Base-by-base conservation (phyloP, 2,329 filamentous ascomycete genomes). In the Penicillium sp. region DNA sequence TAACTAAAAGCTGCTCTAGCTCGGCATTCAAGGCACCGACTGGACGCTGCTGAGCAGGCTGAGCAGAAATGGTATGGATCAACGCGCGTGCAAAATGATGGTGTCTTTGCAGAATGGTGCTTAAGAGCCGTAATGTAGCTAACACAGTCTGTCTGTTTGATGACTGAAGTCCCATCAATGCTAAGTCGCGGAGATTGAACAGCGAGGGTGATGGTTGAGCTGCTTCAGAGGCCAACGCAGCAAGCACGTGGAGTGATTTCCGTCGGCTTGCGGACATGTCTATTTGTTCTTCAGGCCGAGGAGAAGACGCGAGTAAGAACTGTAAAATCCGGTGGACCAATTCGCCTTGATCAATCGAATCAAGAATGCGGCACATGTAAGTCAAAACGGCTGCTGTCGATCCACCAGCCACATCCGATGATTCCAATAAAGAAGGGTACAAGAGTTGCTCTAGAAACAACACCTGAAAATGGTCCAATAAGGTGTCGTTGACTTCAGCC, bases 401-500 rank as follows among this genome's bases (percentile, higher is more conserved):
- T 50, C 94, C 94, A 61, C 93, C 94, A 73, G 97, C 93, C 36
- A 95, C 89, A 75, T 99, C 94, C 1, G 94, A 97, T 9, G 94
- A 99, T 73, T 99, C 93, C 13, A 99, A 81, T 30, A 99, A 79
- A 1, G 95, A 99, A 2, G 94, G 94, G 70, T 99, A 96, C 84
- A 99, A 77, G 66, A 99, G 78, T 72, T 99, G 94, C 72, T 97
- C 91, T 48, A 99, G 78, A 71, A 99, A 99, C 32, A 99, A 85
- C 63, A 97, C 89, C 70, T 97, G 92, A 68, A 99, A 99, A 74
- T 99, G 94, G 70, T 99, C 94, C 30, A 99, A 81, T 47, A 99
- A 78, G 0, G 92, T 97, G 61, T 90, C 90, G 70, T 93, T 94
- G 63, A 99, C 91, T 69, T 97, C 93, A 1, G 86, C 80, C 3